Percentiles rank a stretch among this genome's conserved stretches.
These are phyloP conservation scores for Penicillium flavigenum DNA, from an alignment of 495 filamentous ascomycete genomes.

Conservation along the genomic window DNA sequence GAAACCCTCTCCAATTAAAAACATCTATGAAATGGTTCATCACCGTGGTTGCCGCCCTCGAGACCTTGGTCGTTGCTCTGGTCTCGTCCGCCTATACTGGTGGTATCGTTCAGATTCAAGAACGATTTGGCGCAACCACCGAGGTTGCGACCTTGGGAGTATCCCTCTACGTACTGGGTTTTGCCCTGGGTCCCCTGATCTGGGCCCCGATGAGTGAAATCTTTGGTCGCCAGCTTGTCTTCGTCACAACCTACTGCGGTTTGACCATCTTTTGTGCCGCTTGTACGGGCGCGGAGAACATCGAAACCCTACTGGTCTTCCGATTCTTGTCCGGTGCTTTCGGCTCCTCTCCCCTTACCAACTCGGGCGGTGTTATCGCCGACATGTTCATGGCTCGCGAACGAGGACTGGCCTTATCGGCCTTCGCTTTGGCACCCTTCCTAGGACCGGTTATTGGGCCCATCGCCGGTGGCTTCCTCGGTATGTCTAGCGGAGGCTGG, in stretches of 20 bases:
- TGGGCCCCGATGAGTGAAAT: constrained; percentile 64
- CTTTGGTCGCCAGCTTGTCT: constrained; percentile 66
- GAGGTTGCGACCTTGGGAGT: constrained; percentile 61
- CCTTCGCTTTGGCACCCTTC: constrained; percentile 63
- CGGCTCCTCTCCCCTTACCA: constrained; percentile 66
- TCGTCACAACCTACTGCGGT: constrained; percentile 59
- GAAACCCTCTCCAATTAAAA: constrained; percentile 63
- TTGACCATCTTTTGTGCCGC: constrained; percentile 65
- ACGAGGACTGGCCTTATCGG: constrained; percentile 57
- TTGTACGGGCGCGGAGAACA: constrained; percentile 57
- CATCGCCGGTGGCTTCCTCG: constrained; percentile 56
- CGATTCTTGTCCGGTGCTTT: constrained; percentile 74
- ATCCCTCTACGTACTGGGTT: constrained; percentile 71
- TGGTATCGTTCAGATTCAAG: constrained; percentile 57
- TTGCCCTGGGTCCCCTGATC: constrained; percentile 55
- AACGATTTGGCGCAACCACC: constrained; percentile 51
- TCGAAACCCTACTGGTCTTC: constrained; percentile 60
- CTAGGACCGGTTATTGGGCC: constrained; percentile 59
- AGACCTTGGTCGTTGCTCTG: constrained; percentile 67
- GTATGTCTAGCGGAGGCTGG: constrained; percentile 51
- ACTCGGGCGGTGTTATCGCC: constrained; percentile 65
- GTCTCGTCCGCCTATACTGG: constrained; percentile 70
- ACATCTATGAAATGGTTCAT: constrained; percentile 62
- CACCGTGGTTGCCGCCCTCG: constrained; percentile 59
- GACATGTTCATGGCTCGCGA: constrained; percentile 62